Evolutionary conservation across 805 yeast genomes (phyloP).

Genomic region (Dipodascopsis tothii): DNA sequence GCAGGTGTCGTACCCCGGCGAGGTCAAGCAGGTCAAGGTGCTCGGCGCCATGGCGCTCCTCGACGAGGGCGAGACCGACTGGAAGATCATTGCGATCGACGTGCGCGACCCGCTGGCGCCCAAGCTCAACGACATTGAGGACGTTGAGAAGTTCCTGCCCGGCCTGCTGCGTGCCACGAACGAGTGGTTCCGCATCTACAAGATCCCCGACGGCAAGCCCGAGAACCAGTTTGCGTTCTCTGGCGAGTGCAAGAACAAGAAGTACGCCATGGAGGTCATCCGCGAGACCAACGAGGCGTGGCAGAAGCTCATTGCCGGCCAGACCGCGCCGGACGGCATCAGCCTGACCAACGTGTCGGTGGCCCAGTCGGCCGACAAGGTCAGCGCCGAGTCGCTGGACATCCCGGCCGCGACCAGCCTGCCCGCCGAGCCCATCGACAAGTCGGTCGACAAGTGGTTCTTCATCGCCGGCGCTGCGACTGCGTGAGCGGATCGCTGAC

Average conservation of each 20-base stretch:
- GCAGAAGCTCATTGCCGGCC: slow-evolving; percentile 64
- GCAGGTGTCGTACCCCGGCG: slow-evolving; percentile 51
- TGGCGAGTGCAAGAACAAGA: slow-evolving; percentile 82
- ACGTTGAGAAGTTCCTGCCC: slow-evolving; percentile 82
- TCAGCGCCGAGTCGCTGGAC: slow-evolving; percentile 39
- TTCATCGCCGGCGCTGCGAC: slow-evolving; percentile 52
- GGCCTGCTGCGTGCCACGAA: slow-evolving; percentile 88
- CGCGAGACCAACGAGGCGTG: slow-evolving; percentile 80
- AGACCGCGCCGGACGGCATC: slow-evolving; percentile 54
- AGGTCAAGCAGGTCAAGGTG: slow-evolving; percentile 80
- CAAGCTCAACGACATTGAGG: slow-evolving; percentile 82
- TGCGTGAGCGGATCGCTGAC: not conserved
- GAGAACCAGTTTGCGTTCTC: slow-evolving; percentile 94
- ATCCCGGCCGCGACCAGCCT: slow-evolving; percentile 58
- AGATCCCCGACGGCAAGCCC: slow-evolving; percentile 96
- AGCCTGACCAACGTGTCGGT: slow-evolving; percentile 71
- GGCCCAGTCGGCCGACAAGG: slow-evolving; percentile 46
- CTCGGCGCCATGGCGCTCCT: slow-evolving; percentile 90
- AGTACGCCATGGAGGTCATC: slow-evolving; percentile 77
- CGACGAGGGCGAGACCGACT: slow-evolving; percentile 96
- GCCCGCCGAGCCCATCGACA: slow-evolving; percentile 84
- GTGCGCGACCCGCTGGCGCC: slow-evolving; percentile 82
- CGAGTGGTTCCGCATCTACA: slow-evolving; percentile 98
- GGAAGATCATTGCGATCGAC: slow-evolving; percentile 91
- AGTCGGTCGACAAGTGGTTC: slow-evolving; percentile 97